These are phyloP conservation scores for Alternaria incomplexa DNA, from an alignment of 2,329 filamentous ascomycete species.

Conservation along the genomic window DNA sequence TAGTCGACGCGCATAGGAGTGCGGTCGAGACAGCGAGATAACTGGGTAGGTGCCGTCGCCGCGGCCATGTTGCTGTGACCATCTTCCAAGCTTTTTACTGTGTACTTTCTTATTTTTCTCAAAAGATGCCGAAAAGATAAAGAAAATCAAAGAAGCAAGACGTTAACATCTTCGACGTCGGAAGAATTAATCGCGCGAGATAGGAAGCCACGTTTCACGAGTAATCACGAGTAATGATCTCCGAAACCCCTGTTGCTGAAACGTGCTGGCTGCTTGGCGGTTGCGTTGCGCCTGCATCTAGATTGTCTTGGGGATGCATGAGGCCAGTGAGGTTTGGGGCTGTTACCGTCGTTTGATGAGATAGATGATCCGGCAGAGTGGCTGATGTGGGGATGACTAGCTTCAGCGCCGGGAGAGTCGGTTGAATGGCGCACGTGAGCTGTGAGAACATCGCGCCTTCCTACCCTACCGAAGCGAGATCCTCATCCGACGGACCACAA, in stretches of 20 bases:
- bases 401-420: constrained; percentile 8
- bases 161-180: not conserved
- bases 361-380: constrained; percentile 14
- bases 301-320: constrained; percentile 3
- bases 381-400: constrained; percentile 7
- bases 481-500: not conserved
- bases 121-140: not conserved
- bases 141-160: not conserved
- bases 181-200: not conserved
- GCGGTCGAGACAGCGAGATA: not conserved
- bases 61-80: not conserved
- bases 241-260: constrained; percentile 17
- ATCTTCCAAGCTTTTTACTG: constrained; percentile 3
- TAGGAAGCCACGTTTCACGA: constrained; percentile 28
- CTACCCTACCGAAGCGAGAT: not conserved
- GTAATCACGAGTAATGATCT: constrained; percentile 15
- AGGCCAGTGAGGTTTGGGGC: not conserved
- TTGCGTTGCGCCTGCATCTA: constrained; percentile 2
- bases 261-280: constrained; percentile 18
- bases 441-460: not conserved
- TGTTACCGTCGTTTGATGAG: constrained; percentile 2
- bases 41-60: not conserved
- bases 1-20: constrained; percentile 5
- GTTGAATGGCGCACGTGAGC: constrained; percentile 8
- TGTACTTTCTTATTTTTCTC: not conserved